Conservation (phyloP, 108 stramenopile genomes). For the Pseudonitzschia multiseries region DNA sequence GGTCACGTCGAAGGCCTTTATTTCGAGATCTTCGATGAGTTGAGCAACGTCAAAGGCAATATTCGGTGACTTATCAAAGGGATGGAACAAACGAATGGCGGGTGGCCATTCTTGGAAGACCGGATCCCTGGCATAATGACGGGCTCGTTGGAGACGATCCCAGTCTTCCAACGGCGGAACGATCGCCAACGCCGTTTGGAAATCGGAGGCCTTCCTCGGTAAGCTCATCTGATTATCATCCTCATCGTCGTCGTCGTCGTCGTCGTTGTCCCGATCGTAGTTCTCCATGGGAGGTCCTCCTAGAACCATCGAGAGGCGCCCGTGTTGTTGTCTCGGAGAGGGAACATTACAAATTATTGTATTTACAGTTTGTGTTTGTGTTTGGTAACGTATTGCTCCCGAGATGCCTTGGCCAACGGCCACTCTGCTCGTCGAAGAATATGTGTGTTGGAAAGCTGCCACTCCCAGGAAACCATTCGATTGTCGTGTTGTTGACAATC, state of each 20-base stretch:
- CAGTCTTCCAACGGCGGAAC: constrained; percentile 71
- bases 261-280: neutral
- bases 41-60: constrained; percentile 65
- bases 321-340: neutral
- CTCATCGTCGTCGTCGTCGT: neutral
- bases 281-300: constrained; percentile 5
- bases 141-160: constrained; percentile 76
- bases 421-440: neutral
- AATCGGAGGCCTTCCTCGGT: constrained; percentile 9
- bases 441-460: neutral
- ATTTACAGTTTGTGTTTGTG: no score
- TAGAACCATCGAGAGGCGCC: constrained; percentile 6
- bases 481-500: neutral
- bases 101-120: constrained; percentile 78
- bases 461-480: neutral
- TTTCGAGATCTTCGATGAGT: constrained; percentile 56
- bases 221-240: neutral
- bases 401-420: neutral
- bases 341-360: neutral
- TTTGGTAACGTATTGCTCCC: neutral
- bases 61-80: constrained; percentile 44
- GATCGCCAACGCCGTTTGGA: constrained; percentile 57
- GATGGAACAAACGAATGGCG: constrained; percentile 78
- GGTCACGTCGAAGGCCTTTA: constrained; percentile 66
- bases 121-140: constrained; percentile 67